Conservation (phyloP, 164 flowering plant genomes). For the Macadamia tetraphylla region DNA sequence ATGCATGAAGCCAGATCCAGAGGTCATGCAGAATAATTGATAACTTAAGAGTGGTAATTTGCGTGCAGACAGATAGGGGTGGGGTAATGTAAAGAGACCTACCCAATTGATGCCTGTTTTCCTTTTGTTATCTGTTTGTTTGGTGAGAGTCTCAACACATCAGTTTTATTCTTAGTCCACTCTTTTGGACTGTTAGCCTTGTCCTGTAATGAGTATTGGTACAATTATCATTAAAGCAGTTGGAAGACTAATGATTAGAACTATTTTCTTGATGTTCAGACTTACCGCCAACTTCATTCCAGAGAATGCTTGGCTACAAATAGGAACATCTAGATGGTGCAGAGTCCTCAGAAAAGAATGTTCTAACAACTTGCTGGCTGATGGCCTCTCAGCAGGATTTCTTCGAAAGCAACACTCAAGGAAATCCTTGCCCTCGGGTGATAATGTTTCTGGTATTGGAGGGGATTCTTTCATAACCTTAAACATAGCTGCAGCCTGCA, state of each 20-base stretch:
- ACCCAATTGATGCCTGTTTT: conserved; percentile 12
- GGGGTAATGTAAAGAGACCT: neutral
- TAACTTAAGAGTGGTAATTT: neutral
- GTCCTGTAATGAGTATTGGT: conserved; percentile 17
- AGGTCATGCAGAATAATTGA: conserved; percentile 11
- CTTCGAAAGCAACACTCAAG: conserved; percentile 67
- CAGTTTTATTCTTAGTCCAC: conserved; percentile 16
- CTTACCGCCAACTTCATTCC: conserved; percentile 21
- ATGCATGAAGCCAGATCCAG: conserved; percentile 25
- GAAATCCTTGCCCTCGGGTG: conserved; percentile 79
- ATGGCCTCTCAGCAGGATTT: conserved; percentile 84
- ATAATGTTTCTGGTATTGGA: conserved; percentile 69
- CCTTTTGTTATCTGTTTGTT: conserved; percentile 10
- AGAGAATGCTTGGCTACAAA: conserved; percentile 17
- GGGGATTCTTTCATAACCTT: conserved; percentile 74
- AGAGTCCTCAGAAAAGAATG: conserved; percentile 61
- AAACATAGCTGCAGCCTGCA: conserved; percentile 93
- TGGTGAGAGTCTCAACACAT: conserved; percentile 8
- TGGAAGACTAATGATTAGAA: neutral
- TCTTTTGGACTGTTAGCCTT: conserved; percentile 16
- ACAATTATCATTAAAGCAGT: neutral
- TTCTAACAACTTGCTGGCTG: conserved; percentile 60
- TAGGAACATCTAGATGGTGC: conserved; percentile 27
- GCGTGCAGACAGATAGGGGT: neutral
- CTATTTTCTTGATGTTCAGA: neutral